Conservation (phyloP, 345 rosid species). For the Gossypioides kirkii region DNA sequence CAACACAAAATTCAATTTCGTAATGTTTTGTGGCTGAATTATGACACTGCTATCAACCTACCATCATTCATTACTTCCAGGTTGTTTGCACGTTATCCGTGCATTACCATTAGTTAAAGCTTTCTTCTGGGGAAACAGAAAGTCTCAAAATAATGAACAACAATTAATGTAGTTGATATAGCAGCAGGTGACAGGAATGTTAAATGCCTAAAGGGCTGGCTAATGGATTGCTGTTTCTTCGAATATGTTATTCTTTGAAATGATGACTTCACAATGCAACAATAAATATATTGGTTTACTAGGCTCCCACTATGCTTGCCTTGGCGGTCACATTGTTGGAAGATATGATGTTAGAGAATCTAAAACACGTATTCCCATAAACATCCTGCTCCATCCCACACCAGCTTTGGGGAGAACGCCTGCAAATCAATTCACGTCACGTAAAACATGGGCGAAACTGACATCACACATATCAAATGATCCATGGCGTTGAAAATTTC, state of each 20-base stretch:
- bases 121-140: not conserved
- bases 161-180: not conserved
- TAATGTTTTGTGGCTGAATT: not conserved
- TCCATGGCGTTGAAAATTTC: too few species aligned
- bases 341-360: not conserved
- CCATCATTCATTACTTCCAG: not conserved
- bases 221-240: not conserved
- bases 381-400: not conserved
- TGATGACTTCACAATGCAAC: not conserved
- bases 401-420: not conserved
- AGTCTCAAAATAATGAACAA: not conserved
- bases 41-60: not conserved
- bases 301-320: not conserved
- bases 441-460: too few species aligned
- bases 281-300: too few species aligned
- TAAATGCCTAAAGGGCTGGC: too few species aligned
- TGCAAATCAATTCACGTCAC: too few species aligned
- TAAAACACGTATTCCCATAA: too few species aligned
- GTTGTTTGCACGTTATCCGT: not conserved
- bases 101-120: not conserved
- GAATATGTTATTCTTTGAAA: not conserved
- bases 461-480: too few species aligned
- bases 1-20: not conserved
- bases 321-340: not conserved
- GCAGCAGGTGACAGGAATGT: not conserved